A percentile compares a stretch with the other conserved stretches of the same genome.
phyloP scores from a whole-genome alignment of 1,139 yeast species.

The Barnettozyma hawaiiensis region DNA sequence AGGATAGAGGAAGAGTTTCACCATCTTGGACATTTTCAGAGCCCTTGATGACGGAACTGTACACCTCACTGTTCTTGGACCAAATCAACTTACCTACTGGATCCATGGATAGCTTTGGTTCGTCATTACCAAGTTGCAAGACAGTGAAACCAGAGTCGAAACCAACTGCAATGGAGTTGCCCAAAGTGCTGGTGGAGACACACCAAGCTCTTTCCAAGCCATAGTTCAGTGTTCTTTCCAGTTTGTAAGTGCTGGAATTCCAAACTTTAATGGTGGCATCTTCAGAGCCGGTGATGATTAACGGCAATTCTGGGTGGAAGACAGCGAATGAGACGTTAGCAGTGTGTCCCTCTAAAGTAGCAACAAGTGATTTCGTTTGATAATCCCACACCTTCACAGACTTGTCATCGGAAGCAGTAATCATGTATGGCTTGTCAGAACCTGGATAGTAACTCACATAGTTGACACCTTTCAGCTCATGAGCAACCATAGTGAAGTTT shows the following conservation, averaged over 20 bases:
- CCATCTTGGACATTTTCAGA: conserved; percentile 71
- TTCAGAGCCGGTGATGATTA: conserved; percentile 78
- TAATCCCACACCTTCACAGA: conserved; percentile 95
- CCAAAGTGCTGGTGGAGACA: conserved; percentile 67
- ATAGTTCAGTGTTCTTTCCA: conserved; percentile 86
- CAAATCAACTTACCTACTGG: conserved; percentile 84
- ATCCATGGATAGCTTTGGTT: conserved; percentile 92
- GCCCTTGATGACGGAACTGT: conserved; percentile 74
- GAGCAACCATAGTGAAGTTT: conserved; percentile 87
- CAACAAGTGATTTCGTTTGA: conserved; percentile 93
- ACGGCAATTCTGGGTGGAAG: conserved; percentile 93
- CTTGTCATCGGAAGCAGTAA: conserved; percentile 89
- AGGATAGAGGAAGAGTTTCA: conserved; percentile 65
- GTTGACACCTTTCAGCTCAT: conserved; percentile 90
- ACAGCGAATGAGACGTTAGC: conserved; percentile 94
- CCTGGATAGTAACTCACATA: conserved; percentile 96
- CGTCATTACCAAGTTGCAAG: conserved; percentile 85
- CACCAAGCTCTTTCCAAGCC: conserved; percentile 98
- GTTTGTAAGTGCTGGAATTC: conserved; percentile 74
- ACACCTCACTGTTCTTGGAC: conserved; percentile 83
- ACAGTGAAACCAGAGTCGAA: conserved; percentile 92
- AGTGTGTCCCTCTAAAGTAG: conserved; percentile 89
- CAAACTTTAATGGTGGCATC: conserved; percentile 76
- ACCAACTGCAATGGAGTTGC: conserved; percentile 84
- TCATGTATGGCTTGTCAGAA: conserved; percentile 91